Percentiles rank a stretch among this genome's conserved stretches.
Evolutionary conservation across 2,329 filamentous ascomycete genomes (phyloP).

Genomic region (Aspergillus aculeatinus): DNA sequence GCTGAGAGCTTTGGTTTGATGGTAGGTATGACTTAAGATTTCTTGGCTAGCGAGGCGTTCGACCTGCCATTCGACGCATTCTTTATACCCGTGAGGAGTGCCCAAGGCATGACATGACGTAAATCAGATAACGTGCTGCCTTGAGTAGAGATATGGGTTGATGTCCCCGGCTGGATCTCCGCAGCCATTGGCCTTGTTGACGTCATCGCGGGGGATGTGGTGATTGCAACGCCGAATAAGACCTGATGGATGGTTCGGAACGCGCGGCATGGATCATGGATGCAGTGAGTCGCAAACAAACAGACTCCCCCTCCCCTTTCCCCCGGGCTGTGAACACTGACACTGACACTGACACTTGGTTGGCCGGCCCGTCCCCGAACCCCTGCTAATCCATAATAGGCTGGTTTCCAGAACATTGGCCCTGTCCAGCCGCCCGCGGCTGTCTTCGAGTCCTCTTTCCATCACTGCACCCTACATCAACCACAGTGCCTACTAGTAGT

Average conservation of each 20-base stretch:
- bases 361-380: too few relatives aligned
- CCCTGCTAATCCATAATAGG: too few relatives aligned
- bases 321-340: too few relatives aligned
- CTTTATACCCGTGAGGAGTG: too few relatives aligned
- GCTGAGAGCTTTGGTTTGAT: neutral
- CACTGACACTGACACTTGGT: too few relatives aligned
- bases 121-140: neutral
- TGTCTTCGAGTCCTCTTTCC: too few relatives aligned
- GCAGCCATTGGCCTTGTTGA: neutral
- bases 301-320: too few relatives aligned
- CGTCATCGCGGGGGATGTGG: neutral
- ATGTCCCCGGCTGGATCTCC: neutral
- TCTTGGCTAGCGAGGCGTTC: neutral
- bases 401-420: too few relatives aligned
- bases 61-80: neutral
- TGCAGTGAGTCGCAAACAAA: too few relatives aligned
- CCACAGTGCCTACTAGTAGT: too few relatives aligned
- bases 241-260: neutral
- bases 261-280: slow-evolving; percentile 9
- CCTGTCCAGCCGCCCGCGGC: too few relatives aligned
- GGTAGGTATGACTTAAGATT: neutral
- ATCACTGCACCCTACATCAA: too few relatives aligned
- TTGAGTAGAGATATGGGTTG: neutral
- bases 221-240: neutral
- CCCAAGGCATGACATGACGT: neutral